Percentiles rank a stretch among this genome's conserved stretches.
These are phyloP conservation scores for Podospora anserina DNA, from an alignment of 495 filamentous ascomycete genomes.

Conservation along the genomic window DNA sequence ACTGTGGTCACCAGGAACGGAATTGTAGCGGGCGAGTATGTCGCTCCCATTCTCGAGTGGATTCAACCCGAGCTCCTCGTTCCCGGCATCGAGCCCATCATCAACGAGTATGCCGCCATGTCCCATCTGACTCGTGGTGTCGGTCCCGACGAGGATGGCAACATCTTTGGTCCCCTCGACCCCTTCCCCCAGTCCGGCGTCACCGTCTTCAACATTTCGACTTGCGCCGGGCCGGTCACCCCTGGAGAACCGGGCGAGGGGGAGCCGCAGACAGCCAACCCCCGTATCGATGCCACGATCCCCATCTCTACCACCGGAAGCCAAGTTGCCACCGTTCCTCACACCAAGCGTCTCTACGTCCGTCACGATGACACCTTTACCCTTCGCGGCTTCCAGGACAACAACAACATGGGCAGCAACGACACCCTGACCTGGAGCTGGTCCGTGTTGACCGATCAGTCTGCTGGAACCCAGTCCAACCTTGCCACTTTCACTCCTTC, in stretches of 20 bases:
- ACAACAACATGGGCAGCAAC: slow-evolving; percentile 11
- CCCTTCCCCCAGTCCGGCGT: slow-evolving; percentile 27
- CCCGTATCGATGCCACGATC: slow-evolving; percentile 19
- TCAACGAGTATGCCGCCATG: slow-evolving; percentile 19
- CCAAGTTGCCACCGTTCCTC: neutral
- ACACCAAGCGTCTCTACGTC: slow-evolving; percentile 12
- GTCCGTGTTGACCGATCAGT: slow-evolving; percentile 13
- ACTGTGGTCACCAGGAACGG: slow-evolving; percentile 35
- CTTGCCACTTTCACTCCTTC: slow-evolving; percentile 19
- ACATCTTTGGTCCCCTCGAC: slow-evolving; percentile 21
- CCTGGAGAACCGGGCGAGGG: slow-evolving; percentile 1
- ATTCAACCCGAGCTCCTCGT: slow-evolving; percentile 25
- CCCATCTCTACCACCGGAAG: slow-evolving; percentile 8
- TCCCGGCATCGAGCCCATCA: slow-evolving; percentile 19
- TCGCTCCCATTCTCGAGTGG: slow-evolving; percentile 42
- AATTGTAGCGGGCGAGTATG: slow-evolving; percentile 39
- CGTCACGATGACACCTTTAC: slow-evolving; percentile 22
- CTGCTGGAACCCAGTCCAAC: slow-evolving; percentile 20
- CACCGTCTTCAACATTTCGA: slow-evolving; percentile 16
- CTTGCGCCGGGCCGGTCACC: slow-evolving; percentile 12
- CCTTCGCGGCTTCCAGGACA: slow-evolving; percentile 20
- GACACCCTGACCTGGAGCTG: slow-evolving; percentile 18
- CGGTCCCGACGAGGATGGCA: slow-evolving; percentile 19
- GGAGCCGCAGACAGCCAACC: neutral
- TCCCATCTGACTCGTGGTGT: slow-evolving; percentile 23